Evolutionary conservation across 2,329 filamentous ascomycete species (phyloP).

Genomic region (Cladorrhinum sp.): DNA sequence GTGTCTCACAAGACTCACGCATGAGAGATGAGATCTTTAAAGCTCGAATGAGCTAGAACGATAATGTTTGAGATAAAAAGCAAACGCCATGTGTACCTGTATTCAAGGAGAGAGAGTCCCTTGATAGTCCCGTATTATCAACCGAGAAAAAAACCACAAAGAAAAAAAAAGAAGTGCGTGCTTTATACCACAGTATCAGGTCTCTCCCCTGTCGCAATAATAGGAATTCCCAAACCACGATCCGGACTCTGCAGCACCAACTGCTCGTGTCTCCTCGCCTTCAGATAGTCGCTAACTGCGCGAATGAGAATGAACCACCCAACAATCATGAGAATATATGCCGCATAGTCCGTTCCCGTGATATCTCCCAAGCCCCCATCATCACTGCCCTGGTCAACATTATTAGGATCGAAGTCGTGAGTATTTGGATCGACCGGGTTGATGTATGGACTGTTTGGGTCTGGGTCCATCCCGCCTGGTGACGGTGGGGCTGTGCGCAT

Average conservation of each 20-base stretch:
- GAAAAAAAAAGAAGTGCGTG: not conserved
- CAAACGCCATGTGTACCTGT: not conserved
- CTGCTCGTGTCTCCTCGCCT: slow-evolving; percentile 85
- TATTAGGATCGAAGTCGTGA: slow-evolving; percentile 78
- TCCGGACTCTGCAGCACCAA: slow-evolving; percentile 91
- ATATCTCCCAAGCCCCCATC: slow-evolving; percentile 50
- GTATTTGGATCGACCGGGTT: slow-evolving; percentile 83
- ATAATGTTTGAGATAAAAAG: not conserved
- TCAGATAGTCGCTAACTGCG: slow-evolving; percentile 86
- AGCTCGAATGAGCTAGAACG: not conserved
- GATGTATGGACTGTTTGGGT: slow-evolving; percentile 53
- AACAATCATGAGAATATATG: slow-evolving; percentile 91
- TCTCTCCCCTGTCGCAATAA: slow-evolving; percentile 82
- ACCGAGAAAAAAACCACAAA: not conserved
- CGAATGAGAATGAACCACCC: slow-evolving; percentile 98
- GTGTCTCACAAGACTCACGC: not conserved
- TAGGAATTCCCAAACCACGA: slow-evolving; percentile 75
- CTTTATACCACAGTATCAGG: slow-evolving; percentile 70
- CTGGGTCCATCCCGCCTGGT: slow-evolving; percentile 38
- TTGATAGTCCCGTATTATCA: not conserved
- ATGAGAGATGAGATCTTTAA: not conserved
- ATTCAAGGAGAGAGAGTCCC: not conserved
- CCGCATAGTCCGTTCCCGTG: slow-evolving; percentile 78
- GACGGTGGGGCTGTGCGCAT: slow-evolving; percentile 56
- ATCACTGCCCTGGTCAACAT: slow-evolving; percentile 48